A percentile compares a stretch with the other conserved stretches of the same genome.
Conservation (phyloP, 2,329 filamentous ascomycete genomes). For the Tolypocladium cylindrosporum region DNA sequence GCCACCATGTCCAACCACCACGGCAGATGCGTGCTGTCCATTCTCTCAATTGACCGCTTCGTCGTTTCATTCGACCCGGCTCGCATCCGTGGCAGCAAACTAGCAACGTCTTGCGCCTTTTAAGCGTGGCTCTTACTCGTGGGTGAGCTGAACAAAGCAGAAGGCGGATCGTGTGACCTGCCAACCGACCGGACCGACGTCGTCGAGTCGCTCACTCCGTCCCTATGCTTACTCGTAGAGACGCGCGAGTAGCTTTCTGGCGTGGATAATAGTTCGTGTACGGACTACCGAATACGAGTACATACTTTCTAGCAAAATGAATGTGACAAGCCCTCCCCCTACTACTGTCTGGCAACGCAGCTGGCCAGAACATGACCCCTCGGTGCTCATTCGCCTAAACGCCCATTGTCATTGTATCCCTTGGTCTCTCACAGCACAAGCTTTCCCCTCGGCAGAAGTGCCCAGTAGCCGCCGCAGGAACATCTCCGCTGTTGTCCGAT, state of each 20-base stretch:
- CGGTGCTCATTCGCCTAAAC: neutral
- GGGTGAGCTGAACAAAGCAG: neutral
- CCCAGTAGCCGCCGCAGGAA: constrained; percentile 44
- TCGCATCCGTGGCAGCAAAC: neutral
- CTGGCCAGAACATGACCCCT: neutral
- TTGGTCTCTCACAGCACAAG: constrained; percentile 7
- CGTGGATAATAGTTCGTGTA: neutral
- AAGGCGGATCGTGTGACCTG: neutral
- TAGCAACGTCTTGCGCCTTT: neutral
- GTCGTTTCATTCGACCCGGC: neutral
- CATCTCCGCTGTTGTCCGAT: constrained; percentile 45
- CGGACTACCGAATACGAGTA: no score
- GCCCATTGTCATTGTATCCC: neutral
- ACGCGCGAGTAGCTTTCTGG: neutral
- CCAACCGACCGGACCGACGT: neutral
- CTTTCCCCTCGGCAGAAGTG: constrained; percentile 27
- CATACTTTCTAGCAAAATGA: no score
- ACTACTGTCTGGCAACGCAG: no score
- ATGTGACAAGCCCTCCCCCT: neutral
- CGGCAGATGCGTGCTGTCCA: neutral
- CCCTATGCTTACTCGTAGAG: neutral
- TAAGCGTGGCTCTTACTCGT: neutral
- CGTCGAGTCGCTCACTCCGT: neutral
- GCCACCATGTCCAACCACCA: neutral
- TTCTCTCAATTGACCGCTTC: neutral